Base-by-base conservation (phyloP, 2,329 filamentous ascomycete species). In the Pyricularia pennisetigena region DNA sequence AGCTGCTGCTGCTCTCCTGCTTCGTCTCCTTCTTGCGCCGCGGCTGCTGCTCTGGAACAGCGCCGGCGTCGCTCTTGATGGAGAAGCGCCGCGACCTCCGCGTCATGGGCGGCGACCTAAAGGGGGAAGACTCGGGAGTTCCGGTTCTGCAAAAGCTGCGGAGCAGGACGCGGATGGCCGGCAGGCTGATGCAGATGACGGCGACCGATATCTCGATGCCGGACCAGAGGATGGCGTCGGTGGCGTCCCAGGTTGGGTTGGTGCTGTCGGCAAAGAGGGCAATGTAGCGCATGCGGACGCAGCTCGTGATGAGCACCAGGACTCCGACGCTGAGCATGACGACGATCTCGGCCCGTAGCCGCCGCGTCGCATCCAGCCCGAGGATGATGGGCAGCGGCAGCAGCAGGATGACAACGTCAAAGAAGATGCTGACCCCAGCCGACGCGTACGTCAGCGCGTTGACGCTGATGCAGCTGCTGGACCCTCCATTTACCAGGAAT, bases 231-330 rank as follows among this genome's bases (percentile, higher is more conserved):
- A 81, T 69, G 6, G 75, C 73, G 69, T 80, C 75, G 9, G 77
- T 77, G 61, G 80, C 79, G 71, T 81, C 77, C 79, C 78, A 81
- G 0, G 78, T 78, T 10, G 79, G 78, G 64, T 81, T 79, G 12
- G 71, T 69, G n/a, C 75, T 77, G 12, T 71, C 70, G 16, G 75
- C 67, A 30, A 72, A 70, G 23, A 63, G 65, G 20, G 77, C 71
- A 30, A 80, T 71, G 66, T 77, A 78, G 61, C 74, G 74, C 26
- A 82, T 73, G 0, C 78, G 74, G 26, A 77, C 70, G 68, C 76
- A 76, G 69, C 76, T 78, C 32, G 77, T 78, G 68, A 76, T 71
- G 3, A 78, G 68, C 7, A 79, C 74, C 62, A 80, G 79, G 32
- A 76, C 71, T 10, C 78, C 78, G 12, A 80, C 73, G 35, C 76